Evolutionary conservation across 441 rosid genomes (phyloP), one percentile per base, ranked within the genome.

Genomic region (Isatis lusitanica): DNA sequence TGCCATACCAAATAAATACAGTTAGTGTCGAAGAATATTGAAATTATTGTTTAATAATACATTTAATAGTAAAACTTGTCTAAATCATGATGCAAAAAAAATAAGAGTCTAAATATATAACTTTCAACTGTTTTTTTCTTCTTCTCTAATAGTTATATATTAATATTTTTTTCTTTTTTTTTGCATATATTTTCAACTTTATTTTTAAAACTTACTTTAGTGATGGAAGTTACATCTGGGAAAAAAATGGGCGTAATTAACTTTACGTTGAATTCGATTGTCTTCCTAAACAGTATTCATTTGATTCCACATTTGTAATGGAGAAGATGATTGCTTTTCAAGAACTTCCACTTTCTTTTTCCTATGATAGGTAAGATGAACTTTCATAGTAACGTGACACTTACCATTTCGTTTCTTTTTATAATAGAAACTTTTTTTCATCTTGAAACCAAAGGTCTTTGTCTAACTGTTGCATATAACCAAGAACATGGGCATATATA

Each of bases 381-480:
- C 68, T 67, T 62, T 67, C 73, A 40, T 66, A 42, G 78, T 74
- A 67, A 60, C 39, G 38, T 67, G 30, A 74, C 40, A 67, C 50
- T 66, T 42, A 33, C 62, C 68, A 50, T 66, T 59, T 48, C 17
- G 9, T 50, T 48, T 51, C 33, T 74, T 62, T 75, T 43, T 0
- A 53, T 51, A 42, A 47, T 62, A n/a, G 11, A 12, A 58, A 65
- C 26, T 21, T 53, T n/a, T 11, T 43, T 39, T 48, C 13, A 48
- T 36, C 13, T 58, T 36, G 26, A 57, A 36, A 13, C 35, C 16
- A 47, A 64, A 73, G 33, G 43, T 36, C 66, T n/a, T 16, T 36
- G 21, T 56, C 65, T 56, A 65, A 46, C 51, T 64, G 56, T 63
- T 35, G 6, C 66, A 65, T 64, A 36, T 63, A 57, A 65, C 77